Conservation (phyloP, 2,329 filamentous ascomycete genomes). For the Aspergillus felis region DNA sequence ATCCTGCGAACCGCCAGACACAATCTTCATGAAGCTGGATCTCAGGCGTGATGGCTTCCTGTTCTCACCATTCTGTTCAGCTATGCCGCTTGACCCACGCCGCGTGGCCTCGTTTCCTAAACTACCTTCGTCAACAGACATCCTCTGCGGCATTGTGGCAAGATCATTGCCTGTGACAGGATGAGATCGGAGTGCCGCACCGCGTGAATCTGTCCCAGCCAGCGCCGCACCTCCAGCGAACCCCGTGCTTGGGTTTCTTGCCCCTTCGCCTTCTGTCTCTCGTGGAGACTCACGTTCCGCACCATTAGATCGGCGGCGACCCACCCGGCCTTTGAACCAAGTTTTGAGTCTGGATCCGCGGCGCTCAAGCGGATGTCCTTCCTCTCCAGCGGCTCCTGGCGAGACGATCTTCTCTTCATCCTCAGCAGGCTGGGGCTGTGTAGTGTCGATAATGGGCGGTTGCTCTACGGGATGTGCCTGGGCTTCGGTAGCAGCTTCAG, state of each 20-base stretch:
- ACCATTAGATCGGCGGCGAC: constrained; percentile 27
- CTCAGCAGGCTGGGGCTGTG: constrained; percentile 2
- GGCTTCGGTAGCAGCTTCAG: background rate
- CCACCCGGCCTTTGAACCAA: constrained; percentile 31
- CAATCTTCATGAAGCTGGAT: constrained; percentile 23
- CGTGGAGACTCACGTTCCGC: constrained; percentile 12
- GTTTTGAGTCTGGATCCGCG: constrained; percentile 31
- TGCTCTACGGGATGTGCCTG: background rate
- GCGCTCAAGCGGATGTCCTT: constrained; percentile 5
- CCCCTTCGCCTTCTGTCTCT: constrained; percentile 1
- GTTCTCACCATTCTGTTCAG: constrained; percentile 10
- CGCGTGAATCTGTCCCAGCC: constrained; percentile 14
- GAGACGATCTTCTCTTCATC: background rate
- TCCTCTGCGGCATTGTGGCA: constrained; percentile 12
- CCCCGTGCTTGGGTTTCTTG: background rate
- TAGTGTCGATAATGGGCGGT: constrained; percentile 2
- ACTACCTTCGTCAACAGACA: constrained; percentile 11
- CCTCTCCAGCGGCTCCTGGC: constrained; percentile 4
- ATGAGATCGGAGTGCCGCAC: constrained; percentile 29
- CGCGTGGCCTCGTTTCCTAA: constrained; percentile 12
- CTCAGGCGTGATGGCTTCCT: constrained; percentile 24
- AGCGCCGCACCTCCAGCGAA: constrained; percentile 18
- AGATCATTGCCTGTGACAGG: constrained; percentile 25
- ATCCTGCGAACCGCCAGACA: constrained; percentile 19
- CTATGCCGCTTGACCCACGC: constrained; percentile 10